Conservation (phyloP, 495 filamentous ascomycete species). For the Aspergillus nidulans region DNA sequence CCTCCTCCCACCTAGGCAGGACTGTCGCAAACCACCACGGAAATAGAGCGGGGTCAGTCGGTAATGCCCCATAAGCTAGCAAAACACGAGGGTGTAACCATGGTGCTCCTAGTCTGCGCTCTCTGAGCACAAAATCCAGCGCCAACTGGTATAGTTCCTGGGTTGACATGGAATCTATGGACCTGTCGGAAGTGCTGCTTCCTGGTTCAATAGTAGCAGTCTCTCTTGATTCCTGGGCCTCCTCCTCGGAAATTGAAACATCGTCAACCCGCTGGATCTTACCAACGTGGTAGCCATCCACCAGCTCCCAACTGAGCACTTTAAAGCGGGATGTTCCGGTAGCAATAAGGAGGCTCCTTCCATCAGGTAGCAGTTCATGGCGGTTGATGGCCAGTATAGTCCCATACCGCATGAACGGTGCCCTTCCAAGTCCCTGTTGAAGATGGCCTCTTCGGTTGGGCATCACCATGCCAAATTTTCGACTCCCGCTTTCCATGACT, state of each 20-base stretch:
- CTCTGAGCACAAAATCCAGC: slow-evolving; percentile 61
- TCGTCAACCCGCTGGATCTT: slow-evolving; percentile 72
- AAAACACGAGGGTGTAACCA: slow-evolving; percentile 72
- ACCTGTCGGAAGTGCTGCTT: slow-evolving; percentile 19
- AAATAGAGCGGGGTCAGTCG: slow-evolving; percentile 69
- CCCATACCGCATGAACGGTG: slow-evolving; percentile 67
- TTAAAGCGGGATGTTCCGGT: slow-evolving; percentile 71
- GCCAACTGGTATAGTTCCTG: slow-evolving; percentile 59
- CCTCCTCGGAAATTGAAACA: slow-evolving; percentile 75
- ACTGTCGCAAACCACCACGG: slow-evolving; percentile 91
- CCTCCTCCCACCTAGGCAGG: slow-evolving; percentile 67
- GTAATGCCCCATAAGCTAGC: slow-evolving; percentile 70
- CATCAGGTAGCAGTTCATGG: slow-evolving; percentile 69
- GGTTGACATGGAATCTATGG: slow-evolving; percentile 63
- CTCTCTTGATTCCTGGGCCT: slow-evolving; percentile 64
- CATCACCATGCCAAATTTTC: slow-evolving; percentile 81
- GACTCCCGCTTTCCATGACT: slow-evolving; percentile 60
- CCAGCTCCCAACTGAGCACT: slow-evolving; percentile 54
- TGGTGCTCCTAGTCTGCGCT: slow-evolving; percentile 58
- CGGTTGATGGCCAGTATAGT: slow-evolving; percentile 71
- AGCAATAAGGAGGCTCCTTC: slow-evolving; percentile 73
- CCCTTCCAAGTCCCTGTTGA: slow-evolving; percentile 55
- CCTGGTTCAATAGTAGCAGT: slow-evolving; percentile 27
- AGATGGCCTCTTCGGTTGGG: slow-evolving; percentile 52
- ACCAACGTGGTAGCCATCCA: slow-evolving; percentile 76